Evolutionary conservation across 192 early-diverging fungal genomes (phyloP).

Genomic region (Allomyces macrogynus): DNA sequence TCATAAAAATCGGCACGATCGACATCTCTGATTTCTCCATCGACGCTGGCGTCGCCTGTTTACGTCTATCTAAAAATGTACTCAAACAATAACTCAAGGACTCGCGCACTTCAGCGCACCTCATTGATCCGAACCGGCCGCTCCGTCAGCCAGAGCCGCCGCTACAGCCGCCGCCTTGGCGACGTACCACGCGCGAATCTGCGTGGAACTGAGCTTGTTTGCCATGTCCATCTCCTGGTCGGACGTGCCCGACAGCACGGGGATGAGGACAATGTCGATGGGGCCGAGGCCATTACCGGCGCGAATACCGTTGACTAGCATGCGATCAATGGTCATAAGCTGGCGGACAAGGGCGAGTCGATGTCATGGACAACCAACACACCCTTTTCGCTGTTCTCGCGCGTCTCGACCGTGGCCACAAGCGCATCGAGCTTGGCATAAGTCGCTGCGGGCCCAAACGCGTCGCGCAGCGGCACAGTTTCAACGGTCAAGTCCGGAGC

Average conservation of each 20-base stretch:
- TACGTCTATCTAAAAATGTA: too few relatives aligned
- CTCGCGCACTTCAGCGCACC: too few relatives aligned
- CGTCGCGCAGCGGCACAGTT: slow-evolving; percentile 54
- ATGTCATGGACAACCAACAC: not conserved
- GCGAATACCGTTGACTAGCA: not conserved
- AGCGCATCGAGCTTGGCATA: slow-evolving; percentile 54
- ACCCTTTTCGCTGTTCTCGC: slow-evolving; percentile 50
- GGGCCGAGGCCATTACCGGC: not conserved
- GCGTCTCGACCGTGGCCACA: slow-evolving; percentile 67
- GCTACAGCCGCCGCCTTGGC: too few relatives aligned
- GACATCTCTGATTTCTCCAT: too few relatives aligned
- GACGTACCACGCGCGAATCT: not conserved
- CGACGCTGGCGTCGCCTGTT: too few relatives aligned
- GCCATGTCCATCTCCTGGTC: not conserved
- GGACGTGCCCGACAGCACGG: not conserved
- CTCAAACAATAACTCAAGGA: too few relatives aligned
- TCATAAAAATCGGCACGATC: too few relatives aligned
- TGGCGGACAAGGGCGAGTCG: not conserved
- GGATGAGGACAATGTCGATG: not conserved
- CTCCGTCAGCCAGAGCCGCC: too few relatives aligned
- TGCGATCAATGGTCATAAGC: not conserved
- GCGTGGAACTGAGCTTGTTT: not conserved
- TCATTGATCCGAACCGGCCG: too few relatives aligned
- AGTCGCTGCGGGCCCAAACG: slow-evolving; percentile 63
- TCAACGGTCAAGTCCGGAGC: slow-evolving; percentile 23